phyloP scores from a whole-genome alignment of 345 rosid genomes.

The Conringia planisiliqua region DNA sequence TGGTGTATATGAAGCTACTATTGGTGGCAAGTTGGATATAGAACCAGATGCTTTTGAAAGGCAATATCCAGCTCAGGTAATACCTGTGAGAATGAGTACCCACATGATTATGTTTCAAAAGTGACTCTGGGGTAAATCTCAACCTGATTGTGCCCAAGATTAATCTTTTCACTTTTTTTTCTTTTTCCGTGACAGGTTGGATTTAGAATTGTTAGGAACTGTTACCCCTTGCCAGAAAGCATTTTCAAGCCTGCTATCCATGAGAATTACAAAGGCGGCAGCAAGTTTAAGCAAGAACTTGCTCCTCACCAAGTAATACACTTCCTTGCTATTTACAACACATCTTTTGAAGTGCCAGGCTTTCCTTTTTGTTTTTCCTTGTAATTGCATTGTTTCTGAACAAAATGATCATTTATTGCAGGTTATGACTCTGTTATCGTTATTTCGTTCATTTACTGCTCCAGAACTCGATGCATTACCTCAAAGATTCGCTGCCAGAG shows the following conservation, averaged over 20 bases:
- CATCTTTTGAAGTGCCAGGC: background rate
- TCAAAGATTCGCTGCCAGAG: constrained; percentile 28
- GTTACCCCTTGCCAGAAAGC: constrained; percentile 48
- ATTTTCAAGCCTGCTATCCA: constrained; percentile 40
- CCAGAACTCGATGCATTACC: constrained; percentile 22
- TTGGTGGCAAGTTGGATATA: constrained; percentile 44
- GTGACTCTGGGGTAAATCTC: background rate
- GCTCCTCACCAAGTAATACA: constrained; percentile 40
- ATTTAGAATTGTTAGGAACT: constrained; percentile 43
- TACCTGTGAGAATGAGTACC: background rate
- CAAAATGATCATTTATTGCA: constrained; percentile 22
- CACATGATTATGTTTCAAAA: background rate
- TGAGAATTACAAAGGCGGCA: constrained; percentile 42
- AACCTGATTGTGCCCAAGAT: background rate
- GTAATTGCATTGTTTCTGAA: background rate
- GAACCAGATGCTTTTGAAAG: constrained; percentile 48
- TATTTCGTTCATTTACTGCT: constrained; percentile 40
- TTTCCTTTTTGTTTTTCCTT: background rate
- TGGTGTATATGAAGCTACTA: constrained; percentile 46
- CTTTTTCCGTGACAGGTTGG: constrained; percentile 37
- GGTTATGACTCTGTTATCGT: constrained; percentile 41
- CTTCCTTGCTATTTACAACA: constrained; percentile 4
- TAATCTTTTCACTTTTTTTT: background rate
- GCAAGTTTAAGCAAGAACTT: constrained; percentile 47
- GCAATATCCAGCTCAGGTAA: constrained; percentile 54